These are phyloP conservation scores for Fraxinus paxiana DNA, from an alignment of 305 asterid species.

Conservation along the genomic window DNA sequence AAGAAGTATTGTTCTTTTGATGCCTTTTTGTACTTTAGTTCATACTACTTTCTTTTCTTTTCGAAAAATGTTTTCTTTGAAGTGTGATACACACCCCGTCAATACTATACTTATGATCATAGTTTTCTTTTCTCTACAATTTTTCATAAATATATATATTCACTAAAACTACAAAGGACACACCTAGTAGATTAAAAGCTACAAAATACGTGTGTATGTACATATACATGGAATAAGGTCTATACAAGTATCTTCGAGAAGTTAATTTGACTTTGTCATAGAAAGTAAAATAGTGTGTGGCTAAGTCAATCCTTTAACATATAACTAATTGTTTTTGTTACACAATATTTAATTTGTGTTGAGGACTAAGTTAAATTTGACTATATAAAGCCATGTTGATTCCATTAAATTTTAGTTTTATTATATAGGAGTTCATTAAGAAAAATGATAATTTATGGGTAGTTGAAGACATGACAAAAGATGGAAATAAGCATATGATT, in stretches of 20 bases:
- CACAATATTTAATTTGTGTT: background rate
- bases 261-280: background rate
- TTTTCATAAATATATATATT: background rate
- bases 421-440: background rate
- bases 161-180: background rate
- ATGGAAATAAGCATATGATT: constrained; percentile 3
- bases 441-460: background rate
- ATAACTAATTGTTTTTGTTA: background rate
- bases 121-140: background rate
- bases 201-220: background rate
- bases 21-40: background rate
- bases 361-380: background rate
- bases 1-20: constrained; percentile 11
- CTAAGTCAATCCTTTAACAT: background rate
- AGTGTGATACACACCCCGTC: background rate
- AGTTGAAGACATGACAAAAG: background rate
- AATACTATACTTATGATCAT: background rate
- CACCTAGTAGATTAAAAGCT: background rate
- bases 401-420: background rate
- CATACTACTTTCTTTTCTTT: background rate
- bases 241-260: background rate
- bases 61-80: background rate
- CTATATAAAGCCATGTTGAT: background rate
- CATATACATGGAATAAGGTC: background rate
- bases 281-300: background rate